Conservation (phyloP, 306 rosid species). For the Trichosanthes truncata region DNA sequence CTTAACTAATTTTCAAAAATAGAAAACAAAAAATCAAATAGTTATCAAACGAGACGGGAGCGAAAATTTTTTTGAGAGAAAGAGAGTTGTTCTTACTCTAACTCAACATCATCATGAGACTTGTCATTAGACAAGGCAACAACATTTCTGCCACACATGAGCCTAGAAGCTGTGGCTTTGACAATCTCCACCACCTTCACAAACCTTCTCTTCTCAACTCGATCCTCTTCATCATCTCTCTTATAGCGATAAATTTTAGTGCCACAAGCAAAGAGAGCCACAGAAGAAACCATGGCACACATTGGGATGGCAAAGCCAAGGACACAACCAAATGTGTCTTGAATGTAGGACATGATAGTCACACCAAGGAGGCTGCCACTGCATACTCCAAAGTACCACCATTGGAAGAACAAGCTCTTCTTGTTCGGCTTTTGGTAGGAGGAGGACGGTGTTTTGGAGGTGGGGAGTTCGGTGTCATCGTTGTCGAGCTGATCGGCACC, state of each 20-base stretch:
- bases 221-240: constrained; percentile 16
- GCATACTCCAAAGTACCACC: constrained; percentile 92
- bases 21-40: no score
- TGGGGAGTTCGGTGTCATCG: constrained; percentile 19
- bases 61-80: no score
- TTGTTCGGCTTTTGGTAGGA: constrained; percentile 31
- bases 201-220: constrained; percentile 17
- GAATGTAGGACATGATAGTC: constrained; percentile 83
- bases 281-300: constrained; percentile 45
- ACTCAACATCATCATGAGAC: constrained; percentile 37
- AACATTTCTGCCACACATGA: constrained; percentile 36
- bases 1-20: no score
- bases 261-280: constrained; percentile 52
- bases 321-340: constrained; percentile 88
- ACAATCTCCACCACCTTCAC: constrained; percentile 25
- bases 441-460: neutral
- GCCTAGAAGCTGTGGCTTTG: constrained; percentile 42
- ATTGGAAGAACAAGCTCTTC: constrained; percentile 57
- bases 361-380: constrained; percentile 78
- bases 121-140: constrained; percentile 32
- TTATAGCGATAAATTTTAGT: constrained; percentile 52
- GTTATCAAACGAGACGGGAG: neutral
- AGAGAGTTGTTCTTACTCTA: constrained; percentile 52
- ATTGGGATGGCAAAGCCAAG: constrained; percentile 81
- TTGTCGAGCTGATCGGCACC: constrained; percentile 49